phyloP scores from a whole-genome alignment of 2,329 filamentous ascomycete species.

The Clarireedia monteithiana region DNA sequence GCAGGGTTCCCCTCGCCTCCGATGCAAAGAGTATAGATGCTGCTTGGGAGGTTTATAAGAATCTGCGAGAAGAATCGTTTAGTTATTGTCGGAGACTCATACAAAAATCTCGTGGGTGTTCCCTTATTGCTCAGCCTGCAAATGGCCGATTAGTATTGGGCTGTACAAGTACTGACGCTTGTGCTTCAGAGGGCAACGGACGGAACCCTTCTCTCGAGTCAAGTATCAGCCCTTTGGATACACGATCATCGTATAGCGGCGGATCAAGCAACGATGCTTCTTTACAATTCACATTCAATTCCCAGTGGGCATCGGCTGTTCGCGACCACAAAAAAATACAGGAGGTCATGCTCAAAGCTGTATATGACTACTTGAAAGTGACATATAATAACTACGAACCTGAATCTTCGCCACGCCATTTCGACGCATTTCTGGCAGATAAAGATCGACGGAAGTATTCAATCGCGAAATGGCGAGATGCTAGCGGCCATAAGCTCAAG shows the following conservation, averaged over 20 bases:
- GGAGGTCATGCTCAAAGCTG: constrained; percentile 35
- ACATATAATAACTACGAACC: constrained; percentile 41
- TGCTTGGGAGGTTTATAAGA: constrained; percentile 38
- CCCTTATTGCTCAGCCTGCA: background rate
- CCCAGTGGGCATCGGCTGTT: constrained; percentile 33
- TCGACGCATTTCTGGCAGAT: constrained; percentile 37
- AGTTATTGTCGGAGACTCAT: constrained; percentile 35
- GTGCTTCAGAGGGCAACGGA: constrained; percentile 14
- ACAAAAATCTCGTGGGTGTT: constrained; percentile 33
- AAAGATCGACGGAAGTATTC: constrained; percentile 35
- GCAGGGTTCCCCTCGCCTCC: constrained; percentile 15
- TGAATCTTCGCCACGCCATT: constrained; percentile 35
- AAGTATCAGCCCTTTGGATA: constrained; percentile 18
- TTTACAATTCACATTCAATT: constrained; percentile 17
- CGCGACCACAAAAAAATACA: constrained; percentile 39
- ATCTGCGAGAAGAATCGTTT: constrained; percentile 34
- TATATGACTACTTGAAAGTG: constrained; percentile 35
- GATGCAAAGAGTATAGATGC: constrained; percentile 33
- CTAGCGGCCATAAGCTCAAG: constrained; percentile 36
- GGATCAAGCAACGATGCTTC: constrained; percentile 24
- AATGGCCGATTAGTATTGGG: background rate
- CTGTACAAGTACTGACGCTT: background rate
- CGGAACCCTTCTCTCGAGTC: constrained; percentile 20
- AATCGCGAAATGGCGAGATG: constrained; percentile 40
- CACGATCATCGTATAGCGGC: constrained; percentile 17